Percentiles rank a stretch among this genome's conserved stretches.
These are phyloP conservation scores for Backusella australiensis DNA, from an alignment of 192 early-diverging fungal species.

Conservation along the genomic window DNA sequence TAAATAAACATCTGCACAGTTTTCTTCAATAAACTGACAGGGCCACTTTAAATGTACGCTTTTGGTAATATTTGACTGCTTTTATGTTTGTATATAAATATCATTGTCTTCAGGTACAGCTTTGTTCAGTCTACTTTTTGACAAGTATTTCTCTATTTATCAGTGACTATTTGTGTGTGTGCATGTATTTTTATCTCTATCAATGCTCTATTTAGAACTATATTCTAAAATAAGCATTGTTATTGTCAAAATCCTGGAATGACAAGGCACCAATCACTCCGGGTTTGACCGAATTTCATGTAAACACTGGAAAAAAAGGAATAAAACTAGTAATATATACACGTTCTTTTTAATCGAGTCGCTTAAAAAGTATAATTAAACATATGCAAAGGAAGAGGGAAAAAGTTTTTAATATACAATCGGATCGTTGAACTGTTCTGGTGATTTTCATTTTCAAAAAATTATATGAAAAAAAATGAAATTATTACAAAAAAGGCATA, in stretches of 20 bases:
- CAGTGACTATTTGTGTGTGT: background rate
- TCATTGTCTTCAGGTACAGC: background rate
- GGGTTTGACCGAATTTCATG: background rate
- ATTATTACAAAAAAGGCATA: background rate
- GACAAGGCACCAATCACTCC: background rate
- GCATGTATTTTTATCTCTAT: background rate
- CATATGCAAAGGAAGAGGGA: background rate
- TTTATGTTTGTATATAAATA: background rate
- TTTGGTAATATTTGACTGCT: background rate
- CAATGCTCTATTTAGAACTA: background rate
- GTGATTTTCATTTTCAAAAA: background rate
- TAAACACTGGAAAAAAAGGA: background rate
- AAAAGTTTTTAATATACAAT: background rate
- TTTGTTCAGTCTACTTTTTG: background rate
- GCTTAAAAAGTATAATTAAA: background rate
- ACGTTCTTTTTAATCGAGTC: background rate
- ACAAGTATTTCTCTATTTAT: background rate
- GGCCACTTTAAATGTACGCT: background rate
- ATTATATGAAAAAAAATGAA: background rate
- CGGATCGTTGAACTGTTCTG: background rate
- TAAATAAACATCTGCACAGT: background rate
- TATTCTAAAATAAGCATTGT: background rate
- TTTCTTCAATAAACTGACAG: background rate
- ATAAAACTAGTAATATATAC: background rate
- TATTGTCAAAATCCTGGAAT: background rate